These are phyloP conservation scores for Lasiodiplodia hormozganensis DNA, from an alignment of 2,329 filamentous ascomycete genomes.

Conservation along the genomic window DNA sequence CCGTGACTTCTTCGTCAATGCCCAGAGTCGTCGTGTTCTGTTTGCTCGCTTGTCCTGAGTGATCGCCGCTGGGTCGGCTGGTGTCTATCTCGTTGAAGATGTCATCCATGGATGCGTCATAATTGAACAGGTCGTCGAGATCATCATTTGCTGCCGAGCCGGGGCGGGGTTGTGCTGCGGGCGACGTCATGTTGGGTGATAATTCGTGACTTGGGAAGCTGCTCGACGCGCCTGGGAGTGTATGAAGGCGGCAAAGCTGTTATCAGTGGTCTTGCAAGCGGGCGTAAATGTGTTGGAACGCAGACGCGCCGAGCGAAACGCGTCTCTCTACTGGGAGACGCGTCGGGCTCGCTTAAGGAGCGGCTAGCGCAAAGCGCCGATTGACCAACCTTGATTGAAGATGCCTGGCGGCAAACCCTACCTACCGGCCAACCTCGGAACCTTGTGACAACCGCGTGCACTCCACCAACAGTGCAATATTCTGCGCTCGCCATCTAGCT, in stretches of 20 bases:
- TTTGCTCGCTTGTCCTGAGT: constrained; percentile 31
- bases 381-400: constrained; percentile 2
- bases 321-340: constrained; percentile 31
- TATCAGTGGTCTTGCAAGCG: not conserved
- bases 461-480: not conserved
- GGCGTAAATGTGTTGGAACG: constrained; percentile 28
- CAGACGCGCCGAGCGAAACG: constrained; percentile 4
- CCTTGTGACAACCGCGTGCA: not conserved
- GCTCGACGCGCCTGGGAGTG: not conserved
- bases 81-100: constrained; percentile 51
- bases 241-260: not conserved
- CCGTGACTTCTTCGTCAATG: constrained; percentile 84
- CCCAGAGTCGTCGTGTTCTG: constrained; percentile 61
- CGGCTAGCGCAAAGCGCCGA: constrained; percentile 25
- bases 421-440: not conserved
- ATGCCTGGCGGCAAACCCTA: not conserved
- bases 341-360: constrained; percentile 30
- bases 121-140: constrained; percentile 76
- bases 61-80: constrained; percentile 16
- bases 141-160: constrained; percentile 49
- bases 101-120: constrained; percentile 67
- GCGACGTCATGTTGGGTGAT: constrained; percentile 34
- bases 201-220: constrained; percentile 34
- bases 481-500: not conserved
- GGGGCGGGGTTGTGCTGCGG: constrained; percentile 31